phyloP scores from a whole-genome alignment of 129 eudicot species.

The Glebionis coronaria region DNA sequence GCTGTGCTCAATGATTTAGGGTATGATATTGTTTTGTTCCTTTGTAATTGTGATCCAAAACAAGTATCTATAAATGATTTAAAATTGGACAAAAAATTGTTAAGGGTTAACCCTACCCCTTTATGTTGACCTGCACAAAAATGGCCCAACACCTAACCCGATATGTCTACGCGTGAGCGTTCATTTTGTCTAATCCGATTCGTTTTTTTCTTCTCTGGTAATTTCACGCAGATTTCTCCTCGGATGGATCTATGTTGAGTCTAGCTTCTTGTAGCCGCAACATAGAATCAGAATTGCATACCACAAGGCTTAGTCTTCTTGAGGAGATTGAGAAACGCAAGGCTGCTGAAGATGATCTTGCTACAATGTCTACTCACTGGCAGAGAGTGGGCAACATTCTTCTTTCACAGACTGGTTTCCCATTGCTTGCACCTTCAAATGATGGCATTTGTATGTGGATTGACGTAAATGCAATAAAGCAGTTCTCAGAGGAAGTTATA shows the following conservation, averaged over 20 bases:
- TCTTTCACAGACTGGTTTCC: conserved; percentile 36
- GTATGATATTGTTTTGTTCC: no score
- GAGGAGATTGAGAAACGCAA: conserved; percentile 74
- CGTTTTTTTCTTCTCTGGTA: neutral
- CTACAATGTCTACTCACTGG: conserved; percentile 47
- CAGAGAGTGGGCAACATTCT: conserved; percentile 39
- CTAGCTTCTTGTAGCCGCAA: conserved; percentile 35
- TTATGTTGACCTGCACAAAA: neutral
- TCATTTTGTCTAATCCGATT: neutral
- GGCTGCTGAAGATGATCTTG: conserved; percentile 50
- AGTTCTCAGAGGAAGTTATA: conserved; percentile 45
- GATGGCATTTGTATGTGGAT: conserved; percentile 23
- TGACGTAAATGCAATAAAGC: conserved; percentile 40
- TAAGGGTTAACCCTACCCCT: neutral
- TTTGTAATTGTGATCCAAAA: no score
- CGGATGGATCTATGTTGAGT: conserved; percentile 52
- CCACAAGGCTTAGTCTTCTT: conserved; percentile 41
- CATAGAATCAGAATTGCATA: conserved; percentile 48
- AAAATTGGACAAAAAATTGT: no score
- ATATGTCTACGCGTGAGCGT: neutral
- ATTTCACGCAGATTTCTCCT: conserved; percentile 49
- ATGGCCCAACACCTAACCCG: neutral
- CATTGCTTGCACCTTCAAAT: conserved; percentile 37
- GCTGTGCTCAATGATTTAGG: no score
- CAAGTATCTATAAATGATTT: no score